phyloP scores from a whole-genome alignment of 768 basidiomycete genomes.

The Tephrocybe rancida region DNA sequence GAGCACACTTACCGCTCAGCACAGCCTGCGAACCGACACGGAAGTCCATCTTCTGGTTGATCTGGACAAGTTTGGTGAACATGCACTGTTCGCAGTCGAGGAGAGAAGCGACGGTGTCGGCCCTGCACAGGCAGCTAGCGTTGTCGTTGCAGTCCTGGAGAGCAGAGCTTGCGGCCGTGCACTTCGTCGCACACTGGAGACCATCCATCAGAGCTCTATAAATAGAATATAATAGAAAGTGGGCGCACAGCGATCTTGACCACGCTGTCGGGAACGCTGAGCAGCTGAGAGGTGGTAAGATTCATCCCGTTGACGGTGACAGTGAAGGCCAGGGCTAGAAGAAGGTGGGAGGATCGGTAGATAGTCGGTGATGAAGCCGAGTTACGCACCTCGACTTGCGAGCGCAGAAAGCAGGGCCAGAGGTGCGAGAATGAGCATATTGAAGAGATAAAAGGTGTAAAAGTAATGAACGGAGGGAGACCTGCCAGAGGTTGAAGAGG shows the following conservation, averaged over 20 bases:
- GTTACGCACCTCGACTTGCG: constrained; percentile 58
- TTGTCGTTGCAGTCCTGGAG: constrained; percentile 47
- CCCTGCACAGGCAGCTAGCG: constrained; percentile 56
- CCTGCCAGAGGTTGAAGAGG: constrained; percentile 29
- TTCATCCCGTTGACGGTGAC: constrained; percentile 43
- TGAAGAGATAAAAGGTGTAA: constrained; percentile 10
- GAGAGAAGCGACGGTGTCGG: constrained; percentile 42
- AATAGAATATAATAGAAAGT: constrained; percentile 2
- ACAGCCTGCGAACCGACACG: constrained; percentile 61
- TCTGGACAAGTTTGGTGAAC: constrained; percentile 53
- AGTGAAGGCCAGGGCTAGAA: constrained; percentile 46
- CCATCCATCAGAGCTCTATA: neutral
- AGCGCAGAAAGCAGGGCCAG: constrained; percentile 43
- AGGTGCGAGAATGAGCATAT: constrained; percentile 31
- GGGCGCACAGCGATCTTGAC: constrained; percentile 31
- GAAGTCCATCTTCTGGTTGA: constrained; percentile 50
- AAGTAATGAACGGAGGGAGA: constrained; percentile 8
- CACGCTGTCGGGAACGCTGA: constrained; percentile 38
- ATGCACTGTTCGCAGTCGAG: constrained; percentile 68
- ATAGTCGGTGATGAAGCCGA: neutral
- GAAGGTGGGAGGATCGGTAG: neutral
- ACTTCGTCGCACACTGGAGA: constrained; percentile 37
- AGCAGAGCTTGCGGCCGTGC: constrained; percentile 24
- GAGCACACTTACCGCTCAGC: constrained; percentile 48
- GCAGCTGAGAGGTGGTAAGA: constrained; percentile 45